A percentile compares a stretch with the other conserved stretches of the same genome.
These are phyloP conservation scores for Diplodia sapinea DNA, from an alignment of 2,329 filamentous ascomycete genomes.

Conservation along the genomic window DNA sequence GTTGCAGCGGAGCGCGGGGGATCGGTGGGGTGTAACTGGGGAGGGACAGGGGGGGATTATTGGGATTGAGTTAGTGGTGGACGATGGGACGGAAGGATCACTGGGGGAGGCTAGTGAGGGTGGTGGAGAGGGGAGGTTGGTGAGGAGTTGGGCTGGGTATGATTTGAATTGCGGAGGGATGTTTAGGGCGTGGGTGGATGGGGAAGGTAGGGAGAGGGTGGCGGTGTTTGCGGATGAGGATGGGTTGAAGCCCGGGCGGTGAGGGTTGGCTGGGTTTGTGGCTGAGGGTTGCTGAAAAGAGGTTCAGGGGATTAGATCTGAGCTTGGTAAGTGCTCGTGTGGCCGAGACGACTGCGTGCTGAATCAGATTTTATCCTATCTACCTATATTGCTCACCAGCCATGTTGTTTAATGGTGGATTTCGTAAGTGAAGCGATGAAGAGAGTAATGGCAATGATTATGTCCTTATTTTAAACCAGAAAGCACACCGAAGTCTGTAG, in stretches of 20 bases:
- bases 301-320: too few species aligned
- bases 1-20: slow-evolving; percentile 74
- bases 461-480: too few species aligned
- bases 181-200: slow-evolving; percentile 79
- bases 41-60: slow-evolving; percentile 92
- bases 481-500: too few species aligned
- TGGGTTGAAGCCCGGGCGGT: slow-evolving; percentile 7
- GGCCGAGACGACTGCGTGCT: too few species aligned
- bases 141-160: slow-evolving; percentile 66
- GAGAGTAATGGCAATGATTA: too few species aligned
- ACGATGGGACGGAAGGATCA: slow-evolving; percentile 66
- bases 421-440: too few species aligned
- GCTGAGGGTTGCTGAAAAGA: too few species aligned
- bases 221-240: slow-evolving; percentile 62
- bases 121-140: slow-evolving; percentile 58
- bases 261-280: background rate
- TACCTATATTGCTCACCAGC: too few species aligned
- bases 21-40: slow-evolving; percentile 69
- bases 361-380: too few species aligned
- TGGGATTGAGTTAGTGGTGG: slow-evolving; percentile 70
- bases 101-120: slow-evolving; percentile 73
- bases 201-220: slow-evolving; percentile 62
- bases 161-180: slow-evolving; percentile 88
- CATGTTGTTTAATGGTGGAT: too few species aligned
- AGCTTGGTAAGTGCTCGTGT: too few species aligned